Percentiles rank a stretch among this genome's conserved stretches.
These are phyloP conservation scores for Apiotrichum gamsii DNA, from an alignment of 1,284 basidiomycete species.

Conservation along the genomic window DNA sequence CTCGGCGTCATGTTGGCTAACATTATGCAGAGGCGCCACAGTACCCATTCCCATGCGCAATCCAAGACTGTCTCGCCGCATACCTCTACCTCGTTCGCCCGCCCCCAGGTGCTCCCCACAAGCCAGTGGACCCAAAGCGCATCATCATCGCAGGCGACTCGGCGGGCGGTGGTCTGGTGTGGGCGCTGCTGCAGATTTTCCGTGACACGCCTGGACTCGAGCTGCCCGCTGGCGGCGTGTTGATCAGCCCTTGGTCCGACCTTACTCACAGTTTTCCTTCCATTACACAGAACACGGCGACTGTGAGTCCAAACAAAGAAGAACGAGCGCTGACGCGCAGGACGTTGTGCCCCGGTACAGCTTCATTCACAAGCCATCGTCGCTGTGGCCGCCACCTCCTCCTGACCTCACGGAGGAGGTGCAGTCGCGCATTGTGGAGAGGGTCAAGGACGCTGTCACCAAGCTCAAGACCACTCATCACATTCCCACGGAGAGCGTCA, in stretches of 20 bases:
- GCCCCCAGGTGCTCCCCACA: conserved; percentile 64
- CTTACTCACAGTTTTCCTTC: conserved; percentile 92
- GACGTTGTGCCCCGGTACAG: conserved; percentile 60
- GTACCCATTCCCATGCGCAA: conserved; percentile 91
- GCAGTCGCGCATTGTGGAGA: conserved; percentile 57
- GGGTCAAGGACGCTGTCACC: conserved; percentile 57
- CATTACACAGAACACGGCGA: conserved; percentile 70
- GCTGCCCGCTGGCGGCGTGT: conserved; percentile 71
- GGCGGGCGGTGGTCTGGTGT: conserved; percentile 81
- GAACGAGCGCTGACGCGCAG: conserved; percentile 46
- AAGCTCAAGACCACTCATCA: neutral
- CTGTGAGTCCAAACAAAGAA: conserved; percentile 57
- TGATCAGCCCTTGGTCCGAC: conserved; percentile 76
- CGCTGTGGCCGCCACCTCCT: conserved; percentile 84
- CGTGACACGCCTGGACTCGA: conserved; percentile 72
- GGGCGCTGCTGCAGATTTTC: conserved; percentile 84
- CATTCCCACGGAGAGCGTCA: too few species aligned
- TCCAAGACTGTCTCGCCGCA: conserved; percentile 79
- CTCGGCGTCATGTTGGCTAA: neutral
- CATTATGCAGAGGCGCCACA: conserved; percentile 61
- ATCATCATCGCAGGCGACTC: conserved; percentile 84
- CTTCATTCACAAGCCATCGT: conserved; percentile 69
- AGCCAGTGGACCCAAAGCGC: conserved; percentile 70
- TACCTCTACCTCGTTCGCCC: conserved; percentile 70
- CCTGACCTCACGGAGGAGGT: conserved; percentile 62